These are phyloP conservation scores for Ordospora colligata DNA, from an alignment of 371 early-diverging fungal genomes.

Conservation along the genomic window DNA sequence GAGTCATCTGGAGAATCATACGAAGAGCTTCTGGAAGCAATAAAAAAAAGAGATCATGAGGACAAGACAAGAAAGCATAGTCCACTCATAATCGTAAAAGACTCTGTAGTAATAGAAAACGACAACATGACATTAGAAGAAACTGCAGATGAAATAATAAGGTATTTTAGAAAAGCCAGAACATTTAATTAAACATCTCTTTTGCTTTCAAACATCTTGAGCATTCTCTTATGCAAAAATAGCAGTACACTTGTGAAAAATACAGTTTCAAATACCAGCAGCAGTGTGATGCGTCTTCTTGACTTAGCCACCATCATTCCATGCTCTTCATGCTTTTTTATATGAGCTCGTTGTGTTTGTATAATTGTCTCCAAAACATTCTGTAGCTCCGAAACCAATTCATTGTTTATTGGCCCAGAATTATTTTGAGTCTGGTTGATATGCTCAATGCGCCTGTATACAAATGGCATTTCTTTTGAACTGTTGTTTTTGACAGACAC, in stretches of 20 bases:
- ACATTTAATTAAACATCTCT: slow-evolving; percentile 22
- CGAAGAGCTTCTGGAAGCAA: slow-evolving; percentile 50
- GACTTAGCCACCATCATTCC: slow-evolving; percentile 23
- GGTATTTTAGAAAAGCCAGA: slow-evolving; percentile 19
- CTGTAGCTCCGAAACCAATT: slow-evolving; percentile 38
- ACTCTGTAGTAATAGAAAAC: slow-evolving; percentile 73
- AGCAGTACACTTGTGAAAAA: slow-evolving; percentile 29
- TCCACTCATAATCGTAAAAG: slow-evolving; percentile 70
- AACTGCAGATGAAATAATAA: slow-evolving; percentile 66
- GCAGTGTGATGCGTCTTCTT: slow-evolving; percentile 16
- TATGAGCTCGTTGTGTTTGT: slow-evolving; percentile 28
- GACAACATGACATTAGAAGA: slow-evolving; percentile 67
- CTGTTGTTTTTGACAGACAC: slow-evolving; percentile 29
- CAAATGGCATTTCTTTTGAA: slow-evolving; percentile 18
- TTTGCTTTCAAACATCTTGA: slow-evolving; percentile 50
- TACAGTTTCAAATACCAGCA: slow-evolving; percentile 39
- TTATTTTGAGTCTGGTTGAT: slow-evolving; percentile 26
- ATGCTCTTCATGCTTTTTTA: slow-evolving; percentile 33
- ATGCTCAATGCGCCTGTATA: slow-evolving; percentile 39
- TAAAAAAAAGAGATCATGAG: slow-evolving; percentile 65
- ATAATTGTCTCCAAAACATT: slow-evolving; percentile 25
- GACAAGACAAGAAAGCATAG: slow-evolving; percentile 68
- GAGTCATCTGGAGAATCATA: slow-evolving; percentile 58
- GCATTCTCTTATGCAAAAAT: slow-evolving; percentile 40
- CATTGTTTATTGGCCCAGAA: slow-evolving; percentile 40